phyloP scores from a whole-genome alignment of 768 basidiomycete genomes.

The Leccinum arenicola region DNA sequence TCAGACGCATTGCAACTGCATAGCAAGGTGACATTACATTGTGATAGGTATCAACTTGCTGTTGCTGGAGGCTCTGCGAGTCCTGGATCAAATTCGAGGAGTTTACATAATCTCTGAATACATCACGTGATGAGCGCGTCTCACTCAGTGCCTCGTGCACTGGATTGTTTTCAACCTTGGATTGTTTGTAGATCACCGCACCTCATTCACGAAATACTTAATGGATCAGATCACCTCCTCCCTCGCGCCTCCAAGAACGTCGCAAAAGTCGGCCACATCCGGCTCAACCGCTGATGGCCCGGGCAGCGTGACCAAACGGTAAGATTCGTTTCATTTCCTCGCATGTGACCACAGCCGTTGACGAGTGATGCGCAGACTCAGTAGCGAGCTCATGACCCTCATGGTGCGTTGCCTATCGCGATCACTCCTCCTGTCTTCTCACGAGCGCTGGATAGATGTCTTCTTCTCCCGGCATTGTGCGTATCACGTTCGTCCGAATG shows the following conservation, averaged over 20 bases:
- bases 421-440: not conserved
- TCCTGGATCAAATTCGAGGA: no score
- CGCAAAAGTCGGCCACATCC: conserved; percentile 55
- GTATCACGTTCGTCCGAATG: conserved; percentile 24
- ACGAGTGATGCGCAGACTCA: conserved; percentile 45
- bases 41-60: no score
- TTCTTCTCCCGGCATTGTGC: conserved; percentile 81
- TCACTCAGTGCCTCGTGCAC: not conserved
- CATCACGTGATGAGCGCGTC: conserved; percentile 35
- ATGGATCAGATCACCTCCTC: conserved; percentile 77
- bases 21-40: no score
- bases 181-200: conserved; percentile 9
- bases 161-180: conserved; percentile 8
- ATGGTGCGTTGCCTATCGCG: conserved; percentile 56
- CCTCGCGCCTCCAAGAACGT: conserved; percentile 54
- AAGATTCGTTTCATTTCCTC: not conserved
- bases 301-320: conserved; percentile 87
- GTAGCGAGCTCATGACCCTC: conserved; percentile 83
- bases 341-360: conserved; percentile 1
- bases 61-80: no score
- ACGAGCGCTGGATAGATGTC: conserved; percentile 62
- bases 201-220: conserved; percentile 16
- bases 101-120: not conserved
- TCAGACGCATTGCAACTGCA: no score
- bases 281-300: conserved; percentile 54